Base-by-base conservation (phyloP, 164 flowering plant species). In the Umbellularia californica region DNA sequence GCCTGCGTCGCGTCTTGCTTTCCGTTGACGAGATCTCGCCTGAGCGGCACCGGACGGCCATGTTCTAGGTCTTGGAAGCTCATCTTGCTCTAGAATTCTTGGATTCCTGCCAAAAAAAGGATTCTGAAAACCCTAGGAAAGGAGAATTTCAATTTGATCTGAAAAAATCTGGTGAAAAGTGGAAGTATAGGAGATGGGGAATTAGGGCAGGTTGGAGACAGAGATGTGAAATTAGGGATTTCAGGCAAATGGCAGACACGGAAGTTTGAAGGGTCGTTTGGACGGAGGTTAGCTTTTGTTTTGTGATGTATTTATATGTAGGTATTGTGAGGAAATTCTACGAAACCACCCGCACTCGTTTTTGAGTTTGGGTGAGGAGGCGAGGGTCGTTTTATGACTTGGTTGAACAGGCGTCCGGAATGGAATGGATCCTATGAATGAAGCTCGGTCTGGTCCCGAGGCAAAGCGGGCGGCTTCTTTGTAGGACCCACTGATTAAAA, bases 51-150 rank as follows among this genome's bases (percentile, higher is more conserved):
- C 15, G 78, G 75, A 5, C 84, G 72, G 3, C 90, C 92, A 14
- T 86, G 77, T 69, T 89, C 92, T 1, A 89, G 84, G 82, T 89
- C 92, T 60, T 85, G 84, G 63, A 88, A 87, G 67, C 91, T 88
- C 91, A 88, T 88, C 30, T 76, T 51, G 72, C 70, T 30, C 77
- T 66, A 70, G 78, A 76, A 76, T 74, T 77, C 65, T 55, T 73
- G 41, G 47, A 35, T 35, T 35, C 47, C 47, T 35, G 47, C 47
- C 47, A 7, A 41, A 41, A 65, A 13, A 25, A 12, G 28, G 67
- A 11, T 23, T 15, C 13, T 23, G 69, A 30, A 67, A 67, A 17
- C 47, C 20, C 47, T 15, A 14, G 47, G 47, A 10, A 58, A 27
- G 69, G 24, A 67, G 47, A 30, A 20, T 64, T 64, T 64, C 63